Evolutionary conservation across 179 eudicot genomes (phyloP).

Genomic region (Silene coronaria): DNA sequence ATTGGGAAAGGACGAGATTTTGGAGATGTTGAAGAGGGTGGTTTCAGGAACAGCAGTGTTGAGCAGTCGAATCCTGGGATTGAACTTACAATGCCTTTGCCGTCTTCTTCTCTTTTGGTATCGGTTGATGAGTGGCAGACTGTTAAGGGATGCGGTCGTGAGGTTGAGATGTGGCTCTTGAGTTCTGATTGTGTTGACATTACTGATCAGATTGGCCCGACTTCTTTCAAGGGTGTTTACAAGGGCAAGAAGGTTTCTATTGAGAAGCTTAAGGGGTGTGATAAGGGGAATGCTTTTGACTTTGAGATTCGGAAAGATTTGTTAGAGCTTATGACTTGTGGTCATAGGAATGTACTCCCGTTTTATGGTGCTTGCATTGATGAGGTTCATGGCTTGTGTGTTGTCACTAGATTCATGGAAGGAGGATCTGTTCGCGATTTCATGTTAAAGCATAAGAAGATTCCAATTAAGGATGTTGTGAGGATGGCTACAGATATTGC

Average conservation of each 20-base stretch:
- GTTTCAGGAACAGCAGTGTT: conserved; percentile 45
- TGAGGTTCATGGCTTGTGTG: conserved; percentile 75
- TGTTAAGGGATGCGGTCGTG: conserved; percentile 56
- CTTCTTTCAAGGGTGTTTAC: conserved; percentile 62
- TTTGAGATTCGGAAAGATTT: conserved; percentile 68
- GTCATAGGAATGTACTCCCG: conserved; percentile 72
- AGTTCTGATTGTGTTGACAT: conserved; percentile 61
- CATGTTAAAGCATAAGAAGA: conserved; percentile 68
- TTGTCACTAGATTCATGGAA: conserved; percentile 79
- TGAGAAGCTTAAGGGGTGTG: conserved; percentile 88
- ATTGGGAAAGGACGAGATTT: conserved; percentile 45
- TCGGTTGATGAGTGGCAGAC: conserved; percentile 98
- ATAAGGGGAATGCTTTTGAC: conserved; percentile 74
- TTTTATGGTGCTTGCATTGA: conserved; percentile 76
- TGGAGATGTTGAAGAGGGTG: conserved; percentile 67
- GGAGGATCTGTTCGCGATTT: conserved; percentile 83
- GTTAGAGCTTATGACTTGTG: conserved; percentile 88
- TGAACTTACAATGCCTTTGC: conserved; percentile 55
- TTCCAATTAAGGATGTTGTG: conserved; percentile 63
- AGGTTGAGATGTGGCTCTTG: conserved; percentile 64
- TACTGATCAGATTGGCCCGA: conserved; percentile 55
- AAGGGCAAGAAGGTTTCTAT: conserved; percentile 68
- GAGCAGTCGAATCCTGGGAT: conserved; percentile 42
- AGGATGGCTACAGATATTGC: conserved; percentile 78
- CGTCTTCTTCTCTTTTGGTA: conserved; percentile 51